A percentile compares a stretch with the other conserved stretches of the same genome.
Evolutionary conservation across 352 stramenopile genomes (phyloP).

Genomic region (Paralagenidium karlingii): DNA sequence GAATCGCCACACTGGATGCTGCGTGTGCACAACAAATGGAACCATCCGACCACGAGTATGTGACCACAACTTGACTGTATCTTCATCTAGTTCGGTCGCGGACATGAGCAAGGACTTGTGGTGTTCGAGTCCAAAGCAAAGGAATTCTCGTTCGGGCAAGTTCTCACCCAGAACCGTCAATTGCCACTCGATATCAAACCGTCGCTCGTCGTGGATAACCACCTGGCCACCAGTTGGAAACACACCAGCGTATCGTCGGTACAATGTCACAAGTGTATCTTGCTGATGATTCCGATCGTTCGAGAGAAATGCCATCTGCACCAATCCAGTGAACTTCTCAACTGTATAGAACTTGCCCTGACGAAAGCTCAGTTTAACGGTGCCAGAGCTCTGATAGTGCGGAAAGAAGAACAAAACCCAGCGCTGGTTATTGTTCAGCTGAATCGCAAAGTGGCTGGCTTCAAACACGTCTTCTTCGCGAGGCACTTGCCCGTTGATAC

Average conservation of each 20-base stretch:
- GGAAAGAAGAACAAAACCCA: slow-evolving; percentile 67
- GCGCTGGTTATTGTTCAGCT: slow-evolving; percentile 63
- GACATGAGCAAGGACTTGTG: slow-evolving; percentile 37
- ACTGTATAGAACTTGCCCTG: slow-evolving; percentile 38
- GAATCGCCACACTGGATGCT: slow-evolving; percentile 29
- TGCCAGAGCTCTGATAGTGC: no score
- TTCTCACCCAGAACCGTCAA: slow-evolving; percentile 7
- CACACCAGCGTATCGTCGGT: slow-evolving; percentile 37
- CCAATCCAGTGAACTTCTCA: slow-evolving; percentile 37
- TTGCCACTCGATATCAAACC: slow-evolving; percentile 50
- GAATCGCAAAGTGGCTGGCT: slow-evolving; percentile 31
- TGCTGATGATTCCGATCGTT: slow-evolving; percentile 11
- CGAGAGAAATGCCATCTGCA: slow-evolving; percentile 53
- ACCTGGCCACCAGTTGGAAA: slow-evolving; percentile 19
- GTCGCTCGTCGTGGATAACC: slow-evolving; percentile 5
- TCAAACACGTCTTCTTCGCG: slow-evolving; percentile 20
- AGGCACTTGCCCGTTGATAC: slow-evolving; percentile 32
- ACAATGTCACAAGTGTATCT: slow-evolving; percentile 36
- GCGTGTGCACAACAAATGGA: slow-evolving; percentile 21
- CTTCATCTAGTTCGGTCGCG: slow-evolving; percentile 18
- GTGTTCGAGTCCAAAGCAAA: slow-evolving; percentile 63
- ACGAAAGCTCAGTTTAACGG: slow-evolving; percentile 15
- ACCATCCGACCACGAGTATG: slow-evolving; percentile 58
- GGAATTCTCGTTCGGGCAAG: slow-evolving; percentile 11
- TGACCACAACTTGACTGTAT: slow-evolving; percentile 45